A percentile compares a stretch with the other conserved stretches of the same genome.
phyloP scores from a whole-genome alignment of 495 filamentous ascomycete genomes.

The Achaetomiella virescens region DNA sequence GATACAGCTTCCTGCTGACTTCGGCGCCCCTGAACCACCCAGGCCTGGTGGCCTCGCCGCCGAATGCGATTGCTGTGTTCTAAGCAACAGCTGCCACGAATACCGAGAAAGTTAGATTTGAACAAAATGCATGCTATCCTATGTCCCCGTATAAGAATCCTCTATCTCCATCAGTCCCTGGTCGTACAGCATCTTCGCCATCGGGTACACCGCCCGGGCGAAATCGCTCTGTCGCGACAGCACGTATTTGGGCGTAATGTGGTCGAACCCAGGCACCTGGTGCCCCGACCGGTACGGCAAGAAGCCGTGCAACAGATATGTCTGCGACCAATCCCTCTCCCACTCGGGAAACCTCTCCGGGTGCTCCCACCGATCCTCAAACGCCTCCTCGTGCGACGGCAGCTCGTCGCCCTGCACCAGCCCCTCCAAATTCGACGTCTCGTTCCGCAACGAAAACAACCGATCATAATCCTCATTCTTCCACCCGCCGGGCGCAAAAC shows the following conservation, averaged over 20 bases:
- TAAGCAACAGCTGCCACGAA: conserved; percentile 19
- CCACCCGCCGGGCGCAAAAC: conserved; percentile 20
- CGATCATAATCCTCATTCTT: not conserved
- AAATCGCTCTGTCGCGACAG: conserved; percentile 21
- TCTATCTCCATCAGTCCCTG: conserved; percentile 4
- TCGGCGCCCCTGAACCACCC: conserved; percentile 56
- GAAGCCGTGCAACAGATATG: conserved; percentile 20
- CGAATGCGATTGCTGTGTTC: conserved; percentile 50
- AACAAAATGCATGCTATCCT: not conserved
- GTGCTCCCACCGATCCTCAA: conserved; percentile 9
- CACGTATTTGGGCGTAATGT: conserved; percentile 18
- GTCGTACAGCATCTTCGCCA: conserved; percentile 18
- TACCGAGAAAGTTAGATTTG: not conserved
- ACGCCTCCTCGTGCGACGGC: conserved; percentile 5
- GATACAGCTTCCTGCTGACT: conserved; percentile 65
- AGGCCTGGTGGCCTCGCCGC: conserved; percentile 43
- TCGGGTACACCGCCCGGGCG: conserved; percentile 18
- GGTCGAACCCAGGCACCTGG: conserved; percentile 12
- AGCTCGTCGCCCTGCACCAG: conserved; percentile 4
- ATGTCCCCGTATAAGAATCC: conserved; percentile 4
- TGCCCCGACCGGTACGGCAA: conserved; percentile 4
- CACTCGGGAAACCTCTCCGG: conserved; percentile 10
- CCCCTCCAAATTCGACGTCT: conserved; percentile 12
- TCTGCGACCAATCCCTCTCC: conserved; percentile 14
- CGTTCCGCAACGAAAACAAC: conserved; percentile 38